These are phyloP conservation scores for Cerrena zonata DNA, from an alignment of 1,284 basidiomycete species.

Conservation along the genomic window DNA sequence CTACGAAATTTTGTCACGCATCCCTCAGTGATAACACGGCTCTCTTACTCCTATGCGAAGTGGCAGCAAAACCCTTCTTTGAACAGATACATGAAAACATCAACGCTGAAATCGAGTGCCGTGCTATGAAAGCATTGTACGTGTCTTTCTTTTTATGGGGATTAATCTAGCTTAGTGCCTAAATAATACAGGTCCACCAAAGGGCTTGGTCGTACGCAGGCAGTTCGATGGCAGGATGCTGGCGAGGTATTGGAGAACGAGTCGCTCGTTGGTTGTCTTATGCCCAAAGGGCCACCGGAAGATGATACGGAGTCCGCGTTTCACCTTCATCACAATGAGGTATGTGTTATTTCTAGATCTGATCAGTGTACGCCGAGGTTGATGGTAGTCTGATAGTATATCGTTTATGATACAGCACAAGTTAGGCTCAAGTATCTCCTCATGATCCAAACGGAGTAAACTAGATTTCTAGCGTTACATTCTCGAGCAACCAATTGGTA, in stretches of 20 bases:
- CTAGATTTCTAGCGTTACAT: too few species aligned
- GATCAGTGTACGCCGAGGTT: background rate
- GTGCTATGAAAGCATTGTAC: conserved; percentile 30
- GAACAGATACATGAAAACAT: conserved; percentile 46
- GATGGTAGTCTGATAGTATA: conserved; percentile 21
- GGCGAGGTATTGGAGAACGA: conserved; percentile 45
- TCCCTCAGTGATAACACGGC: conserved; percentile 46
- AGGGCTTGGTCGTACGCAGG: conserved; percentile 48
- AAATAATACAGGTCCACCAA: conserved; percentile 41
- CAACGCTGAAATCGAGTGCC: conserved; percentile 46
- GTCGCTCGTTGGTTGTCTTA: conserved; percentile 47
- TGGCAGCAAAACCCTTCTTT: conserved; percentile 51
- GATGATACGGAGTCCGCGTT: conserved; percentile 27
- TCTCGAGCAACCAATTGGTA: too few species aligned
- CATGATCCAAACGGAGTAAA: conserved; percentile 37
- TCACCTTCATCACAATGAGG: conserved; percentile 51
- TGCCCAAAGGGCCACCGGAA: conserved; percentile 49
- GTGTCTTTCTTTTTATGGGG: conserved; percentile 8
- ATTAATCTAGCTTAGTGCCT: background rate
- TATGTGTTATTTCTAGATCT: conserved; percentile 19
- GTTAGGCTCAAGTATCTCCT: conserved; percentile 38
- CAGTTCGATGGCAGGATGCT: conserved; percentile 56
- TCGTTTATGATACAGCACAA: conserved; percentile 37
- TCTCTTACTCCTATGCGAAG: conserved; percentile 54
- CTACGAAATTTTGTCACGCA: conserved; percentile 54